phyloP scores from a whole-genome alignment of 495 filamentous ascomycete species.

The Apodospora peruviana region DNA sequence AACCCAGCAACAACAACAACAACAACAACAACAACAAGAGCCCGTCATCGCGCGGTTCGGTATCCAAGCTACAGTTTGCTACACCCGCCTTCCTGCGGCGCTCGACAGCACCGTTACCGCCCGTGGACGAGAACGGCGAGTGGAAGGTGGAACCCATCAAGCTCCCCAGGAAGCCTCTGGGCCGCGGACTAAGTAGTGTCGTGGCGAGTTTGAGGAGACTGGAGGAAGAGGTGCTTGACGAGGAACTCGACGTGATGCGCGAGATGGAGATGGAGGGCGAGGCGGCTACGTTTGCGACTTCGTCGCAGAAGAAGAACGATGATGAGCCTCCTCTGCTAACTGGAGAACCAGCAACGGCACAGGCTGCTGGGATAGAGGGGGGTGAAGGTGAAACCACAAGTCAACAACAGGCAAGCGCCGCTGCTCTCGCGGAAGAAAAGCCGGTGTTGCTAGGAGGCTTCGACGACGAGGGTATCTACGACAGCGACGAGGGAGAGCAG shows the following conservation, averaged over 20 bases:
- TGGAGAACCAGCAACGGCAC: constrained; percentile 5
- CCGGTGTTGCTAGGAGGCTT: constrained; percentile 57
- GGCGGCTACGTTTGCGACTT: constrained; percentile 2
- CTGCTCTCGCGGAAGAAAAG: neutral
- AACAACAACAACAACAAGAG: constrained; percentile 24
- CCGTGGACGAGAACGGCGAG: constrained; percentile 46
- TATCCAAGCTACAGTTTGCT: constrained; percentile 47
- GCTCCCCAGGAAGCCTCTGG: constrained; percentile 57
- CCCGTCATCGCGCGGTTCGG: constrained; percentile 24
- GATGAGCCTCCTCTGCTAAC: neutral
- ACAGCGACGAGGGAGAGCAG: constrained; percentile 32
- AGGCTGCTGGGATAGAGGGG: constrained; percentile 32
- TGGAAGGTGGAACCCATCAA: constrained; percentile 44
- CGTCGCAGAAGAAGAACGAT: constrained; percentile 1
- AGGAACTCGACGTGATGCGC: constrained; percentile 74
- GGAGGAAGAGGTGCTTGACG: constrained; percentile 70
- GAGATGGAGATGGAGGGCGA: constrained; percentile 59
- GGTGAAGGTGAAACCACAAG: neutral
- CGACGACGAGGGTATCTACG: constrained; percentile 46
- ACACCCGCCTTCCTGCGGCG: constrained; percentile 78
- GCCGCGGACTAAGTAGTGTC: constrained; percentile 70
- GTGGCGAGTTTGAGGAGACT: constrained; percentile 72
- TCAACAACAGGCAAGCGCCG: neutral
- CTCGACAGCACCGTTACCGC: constrained; percentile 29
- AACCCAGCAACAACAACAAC: constrained; percentile 7